Evolutionary conservation across 169 alveolate genomes (phyloP), one percentile per base, ranked within the genome.

Genomic region (Perkinsus olseni): DNA sequence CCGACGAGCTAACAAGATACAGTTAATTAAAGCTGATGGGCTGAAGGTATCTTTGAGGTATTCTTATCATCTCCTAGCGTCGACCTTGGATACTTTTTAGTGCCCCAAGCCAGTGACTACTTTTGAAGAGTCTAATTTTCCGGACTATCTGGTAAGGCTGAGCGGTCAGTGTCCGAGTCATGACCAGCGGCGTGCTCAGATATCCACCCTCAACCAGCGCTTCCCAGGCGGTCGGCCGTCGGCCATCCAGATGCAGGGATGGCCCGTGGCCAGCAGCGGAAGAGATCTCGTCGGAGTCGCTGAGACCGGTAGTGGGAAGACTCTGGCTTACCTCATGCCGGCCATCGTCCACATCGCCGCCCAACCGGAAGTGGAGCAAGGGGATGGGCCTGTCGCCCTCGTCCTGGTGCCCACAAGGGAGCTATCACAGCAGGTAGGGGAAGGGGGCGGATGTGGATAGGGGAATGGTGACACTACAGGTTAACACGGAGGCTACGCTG

Each of bases 191-290:
- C 50, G 11, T 40, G 50, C 11, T 40, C 50, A 40, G 50, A 40
- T 40, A 6, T 40, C 50, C 50, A 40, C 50, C 50, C 50, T 40
- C 3, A 40, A 40, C 50, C 50, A 40, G 50, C 50, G 50, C 50
- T 40, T 40, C 50, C 82, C 82, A 28, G 82, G 82, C 0, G 94
- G 93, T 36, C 94, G 94, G 39, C 99, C 99, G 11, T 98, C 99
- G n/a, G 98, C 99, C n/a, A 99, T 99, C 39, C 99, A 99, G 95
- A 96, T 97, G 91, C 98, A 98, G 94, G 98, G 99, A 38, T 98
- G 99, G 99, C 99, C 99, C 10, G 95, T 96, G 28, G 97, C 97
- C 38, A 93, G 96, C 3, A 91, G 97, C 36, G 98, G 98, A 31
- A 94, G 96, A 50, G 98, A 98, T 93, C 91, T 96, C 91, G 96